Evolutionary conservation across 768 basidiomycete genomes (phyloP), one percentile per base, ranked within the genome.

Genomic region (Vararia minispora): DNA sequence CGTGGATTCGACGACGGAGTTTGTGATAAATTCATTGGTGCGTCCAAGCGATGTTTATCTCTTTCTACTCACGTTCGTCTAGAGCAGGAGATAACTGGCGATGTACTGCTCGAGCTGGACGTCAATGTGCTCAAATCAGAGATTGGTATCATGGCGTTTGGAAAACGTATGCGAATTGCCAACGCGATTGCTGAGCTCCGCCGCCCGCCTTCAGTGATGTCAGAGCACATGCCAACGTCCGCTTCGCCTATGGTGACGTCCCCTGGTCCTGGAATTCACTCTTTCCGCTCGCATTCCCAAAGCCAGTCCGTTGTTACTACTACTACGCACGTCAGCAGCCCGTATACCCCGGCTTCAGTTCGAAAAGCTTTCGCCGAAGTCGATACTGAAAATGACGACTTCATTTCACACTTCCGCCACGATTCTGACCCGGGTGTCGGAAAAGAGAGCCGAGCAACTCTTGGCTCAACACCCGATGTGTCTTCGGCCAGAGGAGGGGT

Each of bases 61-160:
- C 10, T n/a, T 37, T 31, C 21, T 21, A n/a, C 4, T 47, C 24
- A 21, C 6, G 25, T 40, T 38, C 33, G 42, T 28, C 34, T 45
- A 21, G 94, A 98, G 62, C 91, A 99, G 76, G 95, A 99, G 63
- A 98, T 99, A 38, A 87, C 91, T 0, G 95, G 95, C 14, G 95
- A 99, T 50, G 87, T 98, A 23, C 74, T 99, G 6, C 76, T 98
- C 39, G 94, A 95, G 52, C 81, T 98, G 43, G 90, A 97, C 45
- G 75, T 80, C 39, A 83, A 81, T 52, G 69, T 95, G 12, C 79
- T 99, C 50, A 98, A 98, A 63, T 68, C 64, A 8, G 92, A 98
- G 62, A 81, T 99, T 37, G 95, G 91, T 17, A 89, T 99, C 47
- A 65, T 71, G 52, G 90, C 90, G 3, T 95, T 94, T 49, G 95